phyloP scores from a whole-genome alignment of 768 basidiomycete species.

The Pilatotrama ljubarskyi region DNA sequence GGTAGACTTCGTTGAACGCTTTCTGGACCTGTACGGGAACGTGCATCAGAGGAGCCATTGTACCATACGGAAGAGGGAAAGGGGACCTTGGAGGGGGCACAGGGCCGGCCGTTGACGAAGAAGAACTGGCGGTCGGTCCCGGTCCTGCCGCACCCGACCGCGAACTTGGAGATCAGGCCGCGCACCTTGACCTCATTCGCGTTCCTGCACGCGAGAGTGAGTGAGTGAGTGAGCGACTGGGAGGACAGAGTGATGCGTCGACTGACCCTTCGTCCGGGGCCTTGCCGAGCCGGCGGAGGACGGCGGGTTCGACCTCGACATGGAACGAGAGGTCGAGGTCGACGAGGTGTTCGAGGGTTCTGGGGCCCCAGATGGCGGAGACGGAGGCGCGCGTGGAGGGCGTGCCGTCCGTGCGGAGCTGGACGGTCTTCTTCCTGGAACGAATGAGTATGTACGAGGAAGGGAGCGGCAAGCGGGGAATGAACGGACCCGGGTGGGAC shows the following conservation, averaged over 20 bases:
- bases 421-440: slow-evolving; percentile 59
- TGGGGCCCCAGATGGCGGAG: slow-evolving; percentile 82
- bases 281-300: slow-evolving; percentile 45
- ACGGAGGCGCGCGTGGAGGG: slow-evolving; percentile 63
- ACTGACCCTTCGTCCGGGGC: slow-evolving; percentile 19
- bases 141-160: slow-evolving; percentile 70
- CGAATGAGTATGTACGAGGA: neutral
- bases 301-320: slow-evolving; percentile 63
- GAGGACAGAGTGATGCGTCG: too few species aligned
- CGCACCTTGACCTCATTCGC: slow-evolving; percentile 53
- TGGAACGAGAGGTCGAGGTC: slow-evolving; percentile 71
- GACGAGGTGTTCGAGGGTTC: slow-evolving; percentile 70
- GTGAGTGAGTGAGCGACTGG: neutral
- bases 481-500: slow-evolving; percentile 68
- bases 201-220: neutral
- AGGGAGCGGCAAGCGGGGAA: neutral
- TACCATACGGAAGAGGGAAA: neutral
- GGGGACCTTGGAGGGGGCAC: slow-evolving; percentile 69
- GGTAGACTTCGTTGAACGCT: slow-evolving; percentile 90
- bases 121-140: slow-evolving; percentile 89
- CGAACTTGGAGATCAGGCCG: slow-evolving; percentile 85
- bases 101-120: slow-evolving; percentile 91
- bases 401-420: slow-evolving; percentile 72
- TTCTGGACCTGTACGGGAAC: slow-evolving; percentile 66
- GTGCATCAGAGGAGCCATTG: neutral